These are phyloP conservation scores for Hysterium pulicare DNA, from an alignment of 2,329 filamentous ascomycete species.

Conservation along the genomic window DNA sequence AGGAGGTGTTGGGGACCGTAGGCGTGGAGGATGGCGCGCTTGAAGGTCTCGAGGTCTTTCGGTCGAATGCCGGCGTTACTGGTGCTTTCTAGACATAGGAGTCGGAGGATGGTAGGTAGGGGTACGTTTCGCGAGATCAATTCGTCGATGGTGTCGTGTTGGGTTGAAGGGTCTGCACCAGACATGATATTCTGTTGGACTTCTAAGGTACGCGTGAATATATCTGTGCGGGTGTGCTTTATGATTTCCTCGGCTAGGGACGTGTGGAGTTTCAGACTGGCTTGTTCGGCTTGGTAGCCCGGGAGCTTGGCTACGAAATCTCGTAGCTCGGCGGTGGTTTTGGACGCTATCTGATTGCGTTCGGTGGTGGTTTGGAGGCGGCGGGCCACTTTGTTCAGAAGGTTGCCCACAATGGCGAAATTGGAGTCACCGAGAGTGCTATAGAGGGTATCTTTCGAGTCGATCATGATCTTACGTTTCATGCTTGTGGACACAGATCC, in stretches of 20 bases:
- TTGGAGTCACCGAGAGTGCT: conserved; percentile 86
- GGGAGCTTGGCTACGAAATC: conserved; percentile 95
- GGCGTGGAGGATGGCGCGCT: conserved; percentile 80
- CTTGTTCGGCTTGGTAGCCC: conserved; percentile 87
- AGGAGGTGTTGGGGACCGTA: conserved; percentile 95
- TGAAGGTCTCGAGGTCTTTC: conserved; percentile 86
- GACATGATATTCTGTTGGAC: conserved; percentile 94
- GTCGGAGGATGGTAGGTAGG: conserved; percentile 73
- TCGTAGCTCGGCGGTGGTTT: conserved; percentile 84
- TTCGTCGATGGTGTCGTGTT: conserved; percentile 89
- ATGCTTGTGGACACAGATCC: conserved; percentile 48
- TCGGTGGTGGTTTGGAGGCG: conserved; percentile 86
- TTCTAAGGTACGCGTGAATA: conserved; percentile 83
- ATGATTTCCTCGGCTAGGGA: conserved; percentile 92
- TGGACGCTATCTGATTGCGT: conserved; percentile 72
- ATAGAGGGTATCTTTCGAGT: conserved; percentile 86
- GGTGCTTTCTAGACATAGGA: conserved; percentile 88
- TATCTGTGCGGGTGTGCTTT: conserved; percentile 83
- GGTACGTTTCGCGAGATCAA: conserved; percentile 86
- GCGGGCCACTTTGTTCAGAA: conserved; percentile 86
- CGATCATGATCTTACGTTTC: conserved; percentile 85
- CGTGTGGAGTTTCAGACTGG: conserved; percentile 88
- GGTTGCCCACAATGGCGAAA: conserved; percentile 86
- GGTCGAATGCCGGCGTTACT: conserved; percentile 84
- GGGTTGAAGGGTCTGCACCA: conserved; percentile 80